A percentile compares a stretch with the other conserved stretches of the same genome.
Evolutionary conservation across 164 flowering plant species (phyloP).

Genomic region (Piper betle): DNA sequence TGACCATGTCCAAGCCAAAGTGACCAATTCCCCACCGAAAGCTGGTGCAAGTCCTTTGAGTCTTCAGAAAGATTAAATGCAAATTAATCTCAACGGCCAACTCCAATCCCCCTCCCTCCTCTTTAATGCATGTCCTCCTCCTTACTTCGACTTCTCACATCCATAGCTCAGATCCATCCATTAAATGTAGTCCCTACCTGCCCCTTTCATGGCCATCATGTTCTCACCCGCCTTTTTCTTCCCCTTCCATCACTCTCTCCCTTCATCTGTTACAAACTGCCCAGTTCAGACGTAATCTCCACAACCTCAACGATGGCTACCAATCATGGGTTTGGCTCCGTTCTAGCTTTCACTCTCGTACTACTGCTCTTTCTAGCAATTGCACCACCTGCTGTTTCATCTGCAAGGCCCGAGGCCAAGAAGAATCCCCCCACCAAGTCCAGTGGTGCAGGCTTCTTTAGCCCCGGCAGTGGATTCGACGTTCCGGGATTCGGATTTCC

Average conservation of each 20-base stretch:
- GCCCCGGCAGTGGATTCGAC: neutral
- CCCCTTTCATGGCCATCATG: neutral
- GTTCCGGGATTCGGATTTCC: neutral
- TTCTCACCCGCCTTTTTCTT: neutral
- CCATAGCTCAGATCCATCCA: neutral
- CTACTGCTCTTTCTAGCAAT: neutral
- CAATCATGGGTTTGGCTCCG: too few relatives aligned
- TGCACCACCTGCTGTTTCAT: neutral
- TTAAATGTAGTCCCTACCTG: neutral
- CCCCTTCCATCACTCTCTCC: neutral
- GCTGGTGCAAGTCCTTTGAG: too few relatives aligned
- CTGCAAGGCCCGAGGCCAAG: neutral
- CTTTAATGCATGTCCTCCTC: neutral
- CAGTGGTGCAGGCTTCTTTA: neutral
- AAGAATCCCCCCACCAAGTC: neutral
- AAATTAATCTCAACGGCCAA: neutral
- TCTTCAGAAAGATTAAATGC: too few relatives aligned
- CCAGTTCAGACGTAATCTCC: neutral
- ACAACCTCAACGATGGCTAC: too few relatives aligned
- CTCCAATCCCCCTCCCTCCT: neutral
- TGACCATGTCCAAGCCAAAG: too few relatives aligned
- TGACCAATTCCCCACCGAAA: too few relatives aligned
- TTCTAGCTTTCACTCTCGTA: too few relatives aligned
- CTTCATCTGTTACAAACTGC: too few relatives aligned
- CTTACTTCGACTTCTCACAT: neutral